A percentile compares a stretch with the other conserved stretches of the same genome.
phyloP scores from a whole-genome alignment of 1,139 yeast species.

The Yamadazyma triangularis region DNA sequence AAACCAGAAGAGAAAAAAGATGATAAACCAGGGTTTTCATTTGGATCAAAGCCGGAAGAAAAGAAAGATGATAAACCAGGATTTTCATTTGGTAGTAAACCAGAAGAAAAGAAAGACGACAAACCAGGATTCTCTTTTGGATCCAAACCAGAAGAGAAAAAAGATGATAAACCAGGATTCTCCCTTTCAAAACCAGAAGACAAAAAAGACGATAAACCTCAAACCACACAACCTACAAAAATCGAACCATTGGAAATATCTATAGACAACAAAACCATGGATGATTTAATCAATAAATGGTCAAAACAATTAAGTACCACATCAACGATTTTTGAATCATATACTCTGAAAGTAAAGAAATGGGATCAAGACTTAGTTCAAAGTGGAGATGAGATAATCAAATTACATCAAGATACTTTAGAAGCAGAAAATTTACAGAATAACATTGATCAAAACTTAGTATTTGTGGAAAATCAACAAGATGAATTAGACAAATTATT shows the following conservation, averaged over 20 bases:
- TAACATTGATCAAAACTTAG: slow-evolving; percentile 80
- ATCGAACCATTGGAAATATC: slow-evolving; percentile 70
- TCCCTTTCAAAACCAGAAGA: slow-evolving; percentile 20
- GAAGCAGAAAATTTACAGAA: slow-evolving; percentile 83
- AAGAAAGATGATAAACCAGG: slow-evolving; percentile 18
- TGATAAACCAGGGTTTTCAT: slow-evolving; percentile 7
- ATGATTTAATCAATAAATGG: slow-evolving; percentile 92
- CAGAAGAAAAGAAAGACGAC: slow-evolving; percentile 19
- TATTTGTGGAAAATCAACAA: slow-evolving; percentile 88
- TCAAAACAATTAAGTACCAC: slow-evolving; percentile 76
- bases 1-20: slow-evolving; percentile 8
- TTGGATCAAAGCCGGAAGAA: slow-evolving; percentile 17
- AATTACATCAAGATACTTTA: slow-evolving; percentile 71
- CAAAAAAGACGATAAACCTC: slow-evolving; percentile 10
- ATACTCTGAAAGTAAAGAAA: slow-evolving; percentile 66
- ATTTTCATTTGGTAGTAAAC: slow-evolving; percentile 12
- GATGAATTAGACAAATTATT: slow-evolving; percentile 81
- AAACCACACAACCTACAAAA: slow-evolving; percentile 36
- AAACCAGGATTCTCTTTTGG: slow-evolving; percentile 20
- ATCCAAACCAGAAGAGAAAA: slow-evolving; percentile 14
- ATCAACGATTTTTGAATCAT: slow-evolving; percentile 69
- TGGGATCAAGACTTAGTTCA: slow-evolving; percentile 86
- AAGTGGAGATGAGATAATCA: slow-evolving; percentile 82
- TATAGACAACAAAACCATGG: slow-evolving; percentile 85
- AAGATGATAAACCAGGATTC: slow-evolving; percentile 13